Evolutionary conservation across 495 filamentous ascomycete species (phyloP).

Genomic region (Apodospora peruviana): DNA sequence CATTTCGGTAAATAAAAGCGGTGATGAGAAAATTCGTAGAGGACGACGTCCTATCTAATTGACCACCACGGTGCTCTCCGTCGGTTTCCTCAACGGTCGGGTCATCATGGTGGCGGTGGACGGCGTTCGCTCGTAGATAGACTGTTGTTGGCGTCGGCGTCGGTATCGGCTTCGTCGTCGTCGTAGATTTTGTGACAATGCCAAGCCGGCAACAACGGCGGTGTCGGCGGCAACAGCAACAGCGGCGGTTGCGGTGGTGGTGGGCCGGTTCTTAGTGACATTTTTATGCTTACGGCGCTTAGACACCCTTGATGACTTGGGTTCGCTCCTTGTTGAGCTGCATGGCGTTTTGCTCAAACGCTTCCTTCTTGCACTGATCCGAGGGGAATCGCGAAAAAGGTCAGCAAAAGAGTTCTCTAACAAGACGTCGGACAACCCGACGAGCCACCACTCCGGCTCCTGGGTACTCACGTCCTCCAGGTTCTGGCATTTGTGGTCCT

Average conservation of each 20-base stretch:
- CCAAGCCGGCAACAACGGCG: background rate
- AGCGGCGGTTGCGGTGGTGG: too few relatives aligned
- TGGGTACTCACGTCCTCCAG: slow-evolving; percentile 69
- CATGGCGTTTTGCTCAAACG: slow-evolving; percentile 83
- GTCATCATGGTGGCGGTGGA: too few relatives aligned
- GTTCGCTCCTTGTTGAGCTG: slow-evolving; percentile 90
- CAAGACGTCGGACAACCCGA: slow-evolving; percentile 38
- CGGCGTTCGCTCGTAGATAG: too few relatives aligned
- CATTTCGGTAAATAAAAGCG: too few relatives aligned
- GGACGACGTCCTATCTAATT: too few relatives aligned
- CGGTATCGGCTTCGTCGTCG: background rate
- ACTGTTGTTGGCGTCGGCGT: background rate
- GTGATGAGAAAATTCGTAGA: too few relatives aligned
- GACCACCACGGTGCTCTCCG: too few relatives aligned
- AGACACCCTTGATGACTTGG: slow-evolving; percentile 46
- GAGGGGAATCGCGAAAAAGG: slow-evolving; percentile 12
- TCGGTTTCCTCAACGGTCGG: too few relatives aligned
- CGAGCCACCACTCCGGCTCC: slow-evolving; percentile 41
- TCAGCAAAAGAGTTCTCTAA: slow-evolving; percentile 26
- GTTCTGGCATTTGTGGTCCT: slow-evolving; percentile 89
- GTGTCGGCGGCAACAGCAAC: background rate
- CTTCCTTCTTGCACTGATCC: slow-evolving; percentile 82
- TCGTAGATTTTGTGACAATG: background rate
- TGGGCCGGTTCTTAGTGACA: too few relatives aligned
- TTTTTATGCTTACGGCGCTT: slow-evolving; percentile 4